Evolutionary conservation across 257 asterid genomes (phyloP), one percentile per base, ranked within the genome.

Genomic region (Salvia splendens): DNA sequence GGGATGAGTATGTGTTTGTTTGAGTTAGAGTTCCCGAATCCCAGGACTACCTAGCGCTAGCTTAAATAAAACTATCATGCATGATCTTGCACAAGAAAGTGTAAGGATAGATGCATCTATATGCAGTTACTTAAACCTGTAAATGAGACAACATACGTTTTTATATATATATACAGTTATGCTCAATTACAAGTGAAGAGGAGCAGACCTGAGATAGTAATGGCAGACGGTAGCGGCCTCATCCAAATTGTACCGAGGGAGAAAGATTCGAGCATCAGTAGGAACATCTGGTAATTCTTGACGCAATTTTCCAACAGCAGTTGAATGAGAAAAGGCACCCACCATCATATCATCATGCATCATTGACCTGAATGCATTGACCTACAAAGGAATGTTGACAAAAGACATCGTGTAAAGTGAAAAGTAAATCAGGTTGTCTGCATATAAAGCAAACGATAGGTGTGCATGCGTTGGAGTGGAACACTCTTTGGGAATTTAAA

Each of bases 241-340:
- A 70, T 83, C 96, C 78, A 94, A 68, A 77, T 30, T 84, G 81
- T 91, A 94, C 55, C 97, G 91, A 14, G 96, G 99, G 51, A 91
- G 78, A 71, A 68, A 47, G 72, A 83, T 53, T 64, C 96, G 92
- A 54, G 89, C 86, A 84, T 88, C 88, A 16, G 61, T 11, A 11
- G 99, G 99, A 79, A 94, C 98, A 82, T 69, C 91, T 20, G 99
- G 99, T 67, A 94, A 72, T 65, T 94, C 98, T 73, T 77, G 77
- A 15, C 98, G 91, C 73, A 91, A 75, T 75, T 94, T 93, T 72
- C 99, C 97, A 52, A 94, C 99, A 50, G 99, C 95, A 28, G 95
- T 94, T 51, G 98, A 87, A 74, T 94, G 98, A 38, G 96, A 91
- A 78, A 91, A 91, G 48, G 90, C 89, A 12, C 99, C 99, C 66